Percentiles rank a stretch among this genome's conserved stretches.
Conservation (phyloP, 345 rosid genomes). For the Ceriops tagal region DNA sequence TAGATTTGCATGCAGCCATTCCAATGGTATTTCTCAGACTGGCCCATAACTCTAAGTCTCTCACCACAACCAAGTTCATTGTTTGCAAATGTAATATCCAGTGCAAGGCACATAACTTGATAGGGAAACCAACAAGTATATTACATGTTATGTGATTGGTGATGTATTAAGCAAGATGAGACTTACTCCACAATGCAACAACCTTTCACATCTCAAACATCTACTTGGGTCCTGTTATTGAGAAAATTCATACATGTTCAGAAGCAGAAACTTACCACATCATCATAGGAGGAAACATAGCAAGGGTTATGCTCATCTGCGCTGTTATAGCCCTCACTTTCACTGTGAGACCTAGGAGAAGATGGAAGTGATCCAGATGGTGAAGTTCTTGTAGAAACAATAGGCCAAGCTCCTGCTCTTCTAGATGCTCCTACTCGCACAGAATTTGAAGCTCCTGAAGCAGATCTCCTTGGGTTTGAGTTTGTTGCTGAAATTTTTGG, state of each 20-base stretch:
- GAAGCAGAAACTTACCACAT: slow-evolving; percentile 47
- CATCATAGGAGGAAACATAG: slow-evolving; percentile 67
- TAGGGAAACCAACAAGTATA: not conserved
- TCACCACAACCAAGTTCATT: too few species aligned
- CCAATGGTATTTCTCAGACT: too few species aligned
- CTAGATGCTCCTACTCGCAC: slow-evolving; percentile 55
- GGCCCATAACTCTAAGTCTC: too few species aligned
- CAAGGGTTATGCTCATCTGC: slow-evolving; percentile 91
- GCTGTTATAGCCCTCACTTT: slow-evolving; percentile 93
- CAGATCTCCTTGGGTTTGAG: slow-evolving; percentile 47
- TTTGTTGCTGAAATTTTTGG: slow-evolving; percentile 51
- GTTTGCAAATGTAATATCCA: too few species aligned
- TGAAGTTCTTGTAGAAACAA: slow-evolving; percentile 68
- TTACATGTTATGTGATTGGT: not conserved
- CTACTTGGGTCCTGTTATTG: too few species aligned
- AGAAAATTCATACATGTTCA: not conserved
- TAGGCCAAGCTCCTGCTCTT: slow-evolving; percentile 74
- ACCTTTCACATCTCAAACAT: not conserved
- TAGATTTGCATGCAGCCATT: too few species aligned
- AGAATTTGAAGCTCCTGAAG: slow-evolving; percentile 50
- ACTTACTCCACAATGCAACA: not conserved
- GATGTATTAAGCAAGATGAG: not conserved
- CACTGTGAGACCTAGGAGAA: slow-evolving; percentile 91
- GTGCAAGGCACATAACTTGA: not conserved
- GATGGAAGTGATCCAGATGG: slow-evolving; percentile 91